Evolutionary conservation across 805 yeast species (phyloP).

Genomic region (Yamadazyma kitorensis): DNA sequence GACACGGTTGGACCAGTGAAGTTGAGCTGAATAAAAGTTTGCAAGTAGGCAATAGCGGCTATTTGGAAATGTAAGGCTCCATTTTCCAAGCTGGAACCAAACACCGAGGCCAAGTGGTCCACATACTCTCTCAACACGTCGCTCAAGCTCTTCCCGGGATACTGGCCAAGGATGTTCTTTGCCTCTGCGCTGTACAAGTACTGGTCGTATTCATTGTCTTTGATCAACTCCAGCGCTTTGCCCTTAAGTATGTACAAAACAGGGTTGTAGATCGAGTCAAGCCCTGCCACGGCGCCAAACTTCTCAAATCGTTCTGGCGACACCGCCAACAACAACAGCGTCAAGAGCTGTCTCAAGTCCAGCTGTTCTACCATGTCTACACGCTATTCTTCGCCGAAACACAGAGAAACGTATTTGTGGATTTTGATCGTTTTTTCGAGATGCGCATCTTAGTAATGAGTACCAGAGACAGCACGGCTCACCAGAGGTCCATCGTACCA

Average conservation of each 20-base stretch:
- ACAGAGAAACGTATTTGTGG: too few relatives aligned
- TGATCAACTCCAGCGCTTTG: conserved; percentile 20
- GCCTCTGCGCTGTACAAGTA: conserved; percentile 17
- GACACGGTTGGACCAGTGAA: conserved; percentile 77
- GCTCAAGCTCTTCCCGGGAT: conserved; percentile 20
- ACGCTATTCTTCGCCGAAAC: too few relatives aligned
- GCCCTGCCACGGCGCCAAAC: conserved; percentile 4
- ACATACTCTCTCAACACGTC: conserved; percentile 17
- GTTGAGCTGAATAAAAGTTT: conserved; percentile 70
- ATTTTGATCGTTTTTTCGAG: neutral
- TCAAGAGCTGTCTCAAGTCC: conserved; percentile 7
- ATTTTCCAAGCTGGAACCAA: conserved; percentile 8
- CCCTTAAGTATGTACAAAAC: conserved; percentile 23
- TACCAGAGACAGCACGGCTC: too few relatives aligned
- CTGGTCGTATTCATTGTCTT: conserved; percentile 17
- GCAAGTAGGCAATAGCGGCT: conserved; percentile 61
- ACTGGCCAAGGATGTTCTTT: conserved; percentile 15
- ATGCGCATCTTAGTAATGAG: conserved; percentile 4
- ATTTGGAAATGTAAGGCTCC: conserved; percentile 25
- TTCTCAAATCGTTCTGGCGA: conserved; percentile 7
- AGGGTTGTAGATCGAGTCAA: conserved; percentile 13
- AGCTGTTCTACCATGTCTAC: neutral
- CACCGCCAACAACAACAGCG: conserved; percentile 11
- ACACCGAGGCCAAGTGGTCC: conserved; percentile 5
- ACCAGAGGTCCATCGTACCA: too few relatives aligned